Base-by-base conservation (phyloP, 2,329 filamentous ascomycete species). In the Paradendryphiella salina region DNA sequence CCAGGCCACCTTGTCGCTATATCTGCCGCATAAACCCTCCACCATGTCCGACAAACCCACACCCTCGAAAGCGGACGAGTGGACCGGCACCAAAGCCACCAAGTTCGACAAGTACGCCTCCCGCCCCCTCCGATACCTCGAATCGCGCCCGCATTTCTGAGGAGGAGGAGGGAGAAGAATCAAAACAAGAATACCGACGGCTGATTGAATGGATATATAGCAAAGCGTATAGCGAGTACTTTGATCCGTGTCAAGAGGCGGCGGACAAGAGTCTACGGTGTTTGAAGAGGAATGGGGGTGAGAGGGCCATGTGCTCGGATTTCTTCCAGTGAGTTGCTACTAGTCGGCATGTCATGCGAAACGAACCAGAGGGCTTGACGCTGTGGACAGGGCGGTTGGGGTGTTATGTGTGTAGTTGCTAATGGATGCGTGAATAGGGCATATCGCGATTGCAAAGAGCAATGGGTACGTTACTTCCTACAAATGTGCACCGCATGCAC, bases 171-270 rank as follows among this genome's bases (percentile, higher is more conserved):
- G 21, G 28, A 33, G 2, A 21, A 17, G 35, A 21, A 23, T 7
- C 8, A 6, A 7, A 23, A 7, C 8, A 23, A 7, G 8, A 23
- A 23, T 6, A 7, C 5, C 21, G 8, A 26, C 10, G 23, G 14
- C 60, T 64, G 42, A 64, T 50, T 11, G 4, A 5, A 11, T 28
- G 8, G n/a, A 5, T 9, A 15, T 13, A 54, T 66, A 96, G 93
- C 62, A 97, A 97, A 80, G 82, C 81, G 47, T 84, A 87, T 67
- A 96, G 91, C 79, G 86, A 96, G 72, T 97, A 88, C 76, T 90
- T 89, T 72, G 94, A 99, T 66, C 94, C 94, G 1, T 99, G 94
- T 74, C 93, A 97, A 73, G 93, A 96, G 66, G 90, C 90, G 4
- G 93, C 94, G 6, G 80, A 87, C 61, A 83, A 83, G 68, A 96